Base-by-base conservation (phyloP, 75 land plant species). In the Cryptomeria japonica region DNA sequence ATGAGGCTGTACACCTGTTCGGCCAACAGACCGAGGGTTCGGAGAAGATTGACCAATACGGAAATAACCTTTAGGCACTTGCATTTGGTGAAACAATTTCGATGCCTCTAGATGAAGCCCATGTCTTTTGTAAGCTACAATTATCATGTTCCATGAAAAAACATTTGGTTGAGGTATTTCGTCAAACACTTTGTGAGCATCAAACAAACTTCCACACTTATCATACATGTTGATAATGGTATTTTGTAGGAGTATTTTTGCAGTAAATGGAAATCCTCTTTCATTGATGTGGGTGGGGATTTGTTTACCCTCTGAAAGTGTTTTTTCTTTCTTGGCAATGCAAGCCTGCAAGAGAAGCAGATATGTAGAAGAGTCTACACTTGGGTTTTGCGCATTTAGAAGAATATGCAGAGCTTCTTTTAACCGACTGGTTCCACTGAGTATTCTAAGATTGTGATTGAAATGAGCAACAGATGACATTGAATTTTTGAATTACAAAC, bases 231-330 rank as follows among this genome's bases (percentile, higher is more conserved):
- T 41, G 2, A 41, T 41, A 41, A 41, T 1, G 1, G 41, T 37
- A 41, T 84, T 88, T 53, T 73, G 80, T 51, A 90, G 1, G 36
- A 76, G 37, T 31, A 5, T 46, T 13, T 88, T 84, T 14, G 51
- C 75, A 18, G 61, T 56, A 56, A 56, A 56, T 70, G 47, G 56
- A 51, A 85, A 76, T 19, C 84, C 75, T 3, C 56, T 80, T 16
- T 36, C 39, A 25, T 56, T 86, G 73, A 90, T 64, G 49, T 85
- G 61, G 85, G 39, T 32, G 80, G 88, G 90, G 7, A 88, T 56
- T 25, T 78, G 11, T 83, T 61, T 79, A 79, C 89, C 91, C 61
- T 79, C 86, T 83, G 41, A 73, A 22, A 84, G 70, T 28, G 42
- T 73, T 38, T 34, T 70, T 44, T 83, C 22, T 3, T 55, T 53